Base-by-base conservation (phyloP, 2,329 filamentous ascomycete species). In the Fusarium poae region DNA sequence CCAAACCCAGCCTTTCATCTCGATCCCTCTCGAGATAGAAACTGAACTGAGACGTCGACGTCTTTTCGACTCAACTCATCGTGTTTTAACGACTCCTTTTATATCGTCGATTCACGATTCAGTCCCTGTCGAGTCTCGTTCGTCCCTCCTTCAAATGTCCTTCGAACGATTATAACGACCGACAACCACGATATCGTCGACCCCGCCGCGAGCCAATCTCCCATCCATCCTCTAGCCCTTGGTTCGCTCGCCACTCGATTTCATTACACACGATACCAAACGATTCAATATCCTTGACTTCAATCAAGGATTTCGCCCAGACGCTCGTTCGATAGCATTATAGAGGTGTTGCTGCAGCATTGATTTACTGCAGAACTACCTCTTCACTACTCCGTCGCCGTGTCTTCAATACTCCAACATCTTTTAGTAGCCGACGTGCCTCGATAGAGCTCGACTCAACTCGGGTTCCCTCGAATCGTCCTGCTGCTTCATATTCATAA, bases 91-190 rank as follows among this genome's bases (percentile, higher is more conserved):
- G 72, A 70, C 59, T 52, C 43, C 51, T 63, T 50, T 63, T 46
- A 65, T 56, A 50, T 58, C 37, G 53, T 44, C 50, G 21, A 45
- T 52, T 49, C 49, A 62, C 64, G 60, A 73, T 62, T 57, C 43
- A 63, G 37, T 67, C 59, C 42, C 35, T 58, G 57, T 73, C 70
- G 70, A 65, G 57, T 63, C 63, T 74, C 59, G 66, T 70, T 67
- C 57, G 61, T 49, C 59, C 52, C 57, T 67, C 64, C 48, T 65
- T 71, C 75, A 74, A 74, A 79, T 79, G 77, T 74, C 67, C 68
- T 72, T 67, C 72, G 69, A 71, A 75, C 73, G 68, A 75, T 72
- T 72, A 72, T 76, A 76, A 77, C 76, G 72, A 63, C 71, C 76
- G 72, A 62, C 69, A 27, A 27, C 54, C 39, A 68, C 74, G 68